A percentile compares a stretch with the other conserved stretches of the same genome.
These are phyloP conservation scores for Plasmodium ovale DNA, from an alignment of 169 alveolate genomes.

Conservation along the genomic window DNA sequence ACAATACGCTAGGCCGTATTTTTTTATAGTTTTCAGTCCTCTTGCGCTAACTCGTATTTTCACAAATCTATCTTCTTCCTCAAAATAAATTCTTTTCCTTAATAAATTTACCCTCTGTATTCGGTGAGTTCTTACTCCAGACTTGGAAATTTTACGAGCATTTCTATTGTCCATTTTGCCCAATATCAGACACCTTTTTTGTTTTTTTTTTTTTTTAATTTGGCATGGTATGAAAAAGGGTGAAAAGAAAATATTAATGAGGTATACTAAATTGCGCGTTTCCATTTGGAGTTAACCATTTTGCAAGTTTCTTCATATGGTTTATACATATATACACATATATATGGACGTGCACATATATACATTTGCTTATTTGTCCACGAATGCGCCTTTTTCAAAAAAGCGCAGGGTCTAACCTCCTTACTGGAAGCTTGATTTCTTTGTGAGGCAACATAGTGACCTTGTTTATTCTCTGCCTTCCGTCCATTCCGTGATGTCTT, in stretches of 20 bases:
- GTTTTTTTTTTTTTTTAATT: too few species aligned
- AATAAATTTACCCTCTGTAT: conserved; percentile 85
- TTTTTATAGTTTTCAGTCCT: conserved; percentile 89
- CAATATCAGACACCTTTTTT: conserved; percentile 86
- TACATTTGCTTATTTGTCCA: too few species aligned
- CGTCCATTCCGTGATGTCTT: conserved; percentile 85
- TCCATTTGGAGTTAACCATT: too few species aligned
- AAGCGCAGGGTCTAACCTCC: conserved; percentile 78
- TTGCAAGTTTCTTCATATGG: too few species aligned
- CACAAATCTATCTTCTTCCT: conserved; percentile 82
- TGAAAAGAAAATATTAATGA: neutral
- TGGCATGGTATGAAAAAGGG: too few species aligned
- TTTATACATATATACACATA: neutral
- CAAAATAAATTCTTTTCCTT: conserved; percentile 88
- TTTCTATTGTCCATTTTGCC: conserved; percentile 92
- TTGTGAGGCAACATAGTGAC: conserved; percentile 84
- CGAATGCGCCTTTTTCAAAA: neutral
- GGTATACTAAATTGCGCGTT: neutral
- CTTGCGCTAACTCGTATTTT: conserved; percentile 85
- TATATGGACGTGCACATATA: neutral
- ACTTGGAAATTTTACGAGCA: conserved; percentile 86
- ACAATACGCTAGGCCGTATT: conserved; percentile 88
- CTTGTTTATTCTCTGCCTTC: conserved; percentile 85
- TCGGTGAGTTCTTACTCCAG: conserved; percentile 83
- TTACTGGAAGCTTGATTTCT: conserved; percentile 82